Conservation (phyloP, 306 rosid species). For the Astragalus glycyphyllos region DNA sequence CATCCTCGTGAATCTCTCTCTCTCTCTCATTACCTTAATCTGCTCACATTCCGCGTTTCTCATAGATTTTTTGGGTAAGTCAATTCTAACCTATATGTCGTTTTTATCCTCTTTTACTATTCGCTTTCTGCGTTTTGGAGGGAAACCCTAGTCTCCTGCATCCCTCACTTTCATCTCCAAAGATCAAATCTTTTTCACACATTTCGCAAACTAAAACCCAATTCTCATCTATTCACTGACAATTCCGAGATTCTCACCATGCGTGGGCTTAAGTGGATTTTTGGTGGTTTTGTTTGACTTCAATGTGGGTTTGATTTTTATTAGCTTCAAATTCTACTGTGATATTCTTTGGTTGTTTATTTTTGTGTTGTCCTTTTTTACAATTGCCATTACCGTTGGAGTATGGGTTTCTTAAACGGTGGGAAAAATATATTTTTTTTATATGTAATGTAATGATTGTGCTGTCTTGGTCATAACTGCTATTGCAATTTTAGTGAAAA, state of each 20-base stretch:
- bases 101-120: constrained; percentile 32
- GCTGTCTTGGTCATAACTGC: background rate
- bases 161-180: constrained; percentile 20
- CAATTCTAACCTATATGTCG: constrained; percentile 20
- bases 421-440: background rate
- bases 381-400: constrained; percentile 23
- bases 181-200: constrained; percentile 10
- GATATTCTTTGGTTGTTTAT: constrained; percentile 31
- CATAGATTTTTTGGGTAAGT: constrained; percentile 39
- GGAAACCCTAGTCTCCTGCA: constrained; percentile 51
- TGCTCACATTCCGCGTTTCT: constrained; percentile 3
- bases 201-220: constrained; percentile 19
- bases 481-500: no score
- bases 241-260: constrained; percentile 1
- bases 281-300: background rate
- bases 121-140: constrained; percentile 36
- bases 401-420: constrained; percentile 18
- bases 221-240: background rate
- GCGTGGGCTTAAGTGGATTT: background rate
- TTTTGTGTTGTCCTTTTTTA: background rate
- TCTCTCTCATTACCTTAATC: background rate
- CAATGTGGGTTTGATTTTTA: constrained; percentile 36
- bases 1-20: background rate
- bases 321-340: background rate
- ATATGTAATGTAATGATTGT: background rate